Conservation (phyloP, 768 basidiomycete species). For the Cystofilobasidium capitatum region DNA sequence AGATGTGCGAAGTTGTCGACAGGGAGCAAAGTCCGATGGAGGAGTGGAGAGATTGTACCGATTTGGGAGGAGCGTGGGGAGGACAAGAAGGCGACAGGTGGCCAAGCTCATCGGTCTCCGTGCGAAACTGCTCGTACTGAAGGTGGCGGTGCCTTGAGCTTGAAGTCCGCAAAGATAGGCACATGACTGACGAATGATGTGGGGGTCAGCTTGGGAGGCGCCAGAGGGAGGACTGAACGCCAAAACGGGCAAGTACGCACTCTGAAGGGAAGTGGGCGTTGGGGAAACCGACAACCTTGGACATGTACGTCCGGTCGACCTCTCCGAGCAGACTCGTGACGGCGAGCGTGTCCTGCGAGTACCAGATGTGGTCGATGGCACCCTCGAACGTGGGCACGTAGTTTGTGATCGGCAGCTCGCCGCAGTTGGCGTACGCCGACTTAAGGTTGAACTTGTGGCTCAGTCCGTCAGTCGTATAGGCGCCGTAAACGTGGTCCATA, state of each 20-base stretch:
- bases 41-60: too few relatives aligned
- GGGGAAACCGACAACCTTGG: constrained; percentile 90
- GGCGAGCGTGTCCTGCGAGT: constrained; percentile 59
- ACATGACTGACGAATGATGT: constrained; percentile 4
- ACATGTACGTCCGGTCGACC: constrained; percentile 72
- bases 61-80: too few relatives aligned
- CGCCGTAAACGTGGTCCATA: constrained; percentile 79
- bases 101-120: constrained; percentile 4
- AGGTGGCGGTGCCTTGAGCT: constrained; percentile 12
- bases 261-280: constrained; percentile 94
- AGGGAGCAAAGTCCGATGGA: too few relatives aligned
- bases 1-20: too few relatives aligned
- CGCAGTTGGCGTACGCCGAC: constrained; percentile 64
- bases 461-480: constrained; percentile 81
- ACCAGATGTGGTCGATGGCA: constrained; percentile 90
- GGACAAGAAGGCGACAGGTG: too few relatives aligned
- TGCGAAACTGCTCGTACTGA: constrained; percentile 22
- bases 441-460: constrained; percentile 69
- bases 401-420: constrained; percentile 71
- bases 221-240: not conserved
- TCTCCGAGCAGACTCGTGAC: constrained; percentile 79
- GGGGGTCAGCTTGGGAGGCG: not conserved
- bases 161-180: constrained; percentile 22
- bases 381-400: constrained; percentile 79
- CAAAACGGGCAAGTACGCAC: constrained; percentile 41